These are phyloP conservation scores for Wickerhamomyces tratensis DNA, from an alignment of 805 yeast genomes.

Conservation along the genomic window DNA sequence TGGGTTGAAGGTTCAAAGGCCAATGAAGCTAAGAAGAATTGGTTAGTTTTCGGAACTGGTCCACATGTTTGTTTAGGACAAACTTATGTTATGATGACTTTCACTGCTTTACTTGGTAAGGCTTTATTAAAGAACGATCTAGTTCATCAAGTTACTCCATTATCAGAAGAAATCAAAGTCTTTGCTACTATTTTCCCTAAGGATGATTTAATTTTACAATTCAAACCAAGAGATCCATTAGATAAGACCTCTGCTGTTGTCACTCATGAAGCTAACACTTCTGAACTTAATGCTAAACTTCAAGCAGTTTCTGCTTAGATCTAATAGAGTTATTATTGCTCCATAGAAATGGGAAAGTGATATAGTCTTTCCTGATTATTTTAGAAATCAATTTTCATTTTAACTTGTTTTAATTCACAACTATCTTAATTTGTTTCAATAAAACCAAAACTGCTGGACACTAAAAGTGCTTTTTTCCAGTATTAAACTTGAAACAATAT, in stretches of 20 bases:
- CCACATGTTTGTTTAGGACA: slow-evolving; percentile 96
- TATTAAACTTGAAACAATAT: too few relatives aligned
- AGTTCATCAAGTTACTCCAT: slow-evolving; percentile 71
- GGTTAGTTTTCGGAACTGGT: slow-evolving; percentile 97
- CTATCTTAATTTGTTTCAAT: too few relatives aligned
- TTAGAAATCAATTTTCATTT: too few relatives aligned
- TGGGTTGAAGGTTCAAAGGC: slow-evolving; percentile 80
- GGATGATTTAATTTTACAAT: slow-evolving; percentile 81
- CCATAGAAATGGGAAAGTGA: too few relatives aligned
- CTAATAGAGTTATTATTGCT: too few relatives aligned
- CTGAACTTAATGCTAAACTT: too few relatives aligned
- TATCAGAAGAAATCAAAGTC: slow-evolving; percentile 87
- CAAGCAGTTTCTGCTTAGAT: too few relatives aligned
- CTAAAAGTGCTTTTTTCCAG: too few relatives aligned
- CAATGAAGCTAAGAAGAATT: slow-evolving; percentile 70
- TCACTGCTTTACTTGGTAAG: slow-evolving; percentile 87
- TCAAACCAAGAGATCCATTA: slow-evolving; percentile 51
- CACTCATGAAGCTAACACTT: too few relatives aligned
- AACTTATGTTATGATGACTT: slow-evolving; percentile 83
- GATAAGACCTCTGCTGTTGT: neutral
- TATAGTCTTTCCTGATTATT: too few relatives aligned
- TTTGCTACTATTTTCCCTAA: slow-evolving; percentile 98
- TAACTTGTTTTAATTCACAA: too few relatives aligned
- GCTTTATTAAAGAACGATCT: slow-evolving; percentile 75
- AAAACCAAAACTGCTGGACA: too few relatives aligned